phyloP scores from a whole-genome alignment of 805 yeast species.

The Candida arabinofermentans region DNA sequence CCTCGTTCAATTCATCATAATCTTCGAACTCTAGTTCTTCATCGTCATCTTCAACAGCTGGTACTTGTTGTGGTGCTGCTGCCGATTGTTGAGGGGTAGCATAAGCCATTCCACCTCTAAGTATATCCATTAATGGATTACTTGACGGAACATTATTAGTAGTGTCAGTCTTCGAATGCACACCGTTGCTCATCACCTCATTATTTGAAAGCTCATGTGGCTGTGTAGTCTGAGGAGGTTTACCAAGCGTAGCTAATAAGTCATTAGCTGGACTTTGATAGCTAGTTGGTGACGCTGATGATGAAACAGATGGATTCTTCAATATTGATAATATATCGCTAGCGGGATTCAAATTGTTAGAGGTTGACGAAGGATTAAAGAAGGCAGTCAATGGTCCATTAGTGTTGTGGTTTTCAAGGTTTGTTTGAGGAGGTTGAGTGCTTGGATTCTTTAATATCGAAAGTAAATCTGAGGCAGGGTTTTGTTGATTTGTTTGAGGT shows the following conservation, averaged over 20 bases:
- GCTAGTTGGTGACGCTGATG: not conserved
- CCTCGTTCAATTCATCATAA: conserved; percentile 22
- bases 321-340: not conserved
- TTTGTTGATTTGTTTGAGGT: no score
- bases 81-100: not conserved
- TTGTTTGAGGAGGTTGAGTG: no score
- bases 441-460: no score
- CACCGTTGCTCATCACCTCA: no score
- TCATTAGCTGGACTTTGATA: not conserved
- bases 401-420: no score
- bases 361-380: no score
- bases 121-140: not conserved
- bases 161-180: not conserved
- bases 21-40: conserved; percentile 20
- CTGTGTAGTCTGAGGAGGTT: not conserved
- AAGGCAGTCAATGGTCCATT: no score
- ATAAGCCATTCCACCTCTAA: not conserved
- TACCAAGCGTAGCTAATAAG: not conserved
- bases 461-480: no score
- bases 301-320: not conserved
- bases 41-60: conserved; percentile 4
- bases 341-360: not conserved
- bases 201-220: not conserved
- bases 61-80: not conserved
- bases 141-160: not conserved